Evolutionary conservation across 75 land plant species (phyloP), one percentile per base, ranked within the genome.

Genomic region (Picea sitchensis): DNA sequence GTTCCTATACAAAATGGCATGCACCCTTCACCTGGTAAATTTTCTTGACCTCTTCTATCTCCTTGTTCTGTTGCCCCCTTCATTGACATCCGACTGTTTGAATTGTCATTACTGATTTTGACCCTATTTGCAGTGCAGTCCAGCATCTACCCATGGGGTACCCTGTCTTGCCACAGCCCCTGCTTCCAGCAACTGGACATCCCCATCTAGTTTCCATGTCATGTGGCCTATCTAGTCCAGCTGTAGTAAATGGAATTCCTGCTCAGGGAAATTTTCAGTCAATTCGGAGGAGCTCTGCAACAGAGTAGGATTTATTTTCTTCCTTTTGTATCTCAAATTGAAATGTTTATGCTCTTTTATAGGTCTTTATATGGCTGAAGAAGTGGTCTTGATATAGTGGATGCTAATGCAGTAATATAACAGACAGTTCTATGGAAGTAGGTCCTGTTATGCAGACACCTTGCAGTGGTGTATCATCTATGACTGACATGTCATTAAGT

Each of bases 71-170:
- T 12, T 47, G 41, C 36, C 8, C 47, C 59, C 18, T 44, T 23
- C 30, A 58, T 30, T 54, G 58, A 72, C 61, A 41, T 68, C 54
- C 23, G 79, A 41, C 14, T 73, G 30, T 80, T 87, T 20, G 21
- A 76, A 58, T 81, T 68, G 79, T 79, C 67, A 56, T 63, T 84
- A 76, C 76, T 83, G 72, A 80, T 32, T 80, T 74, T 65, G 26
- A 73, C 14, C 67, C 65, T 74, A 13, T 87, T 78, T 85, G 82
- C 83, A 83, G 84, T 86, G 84, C 92, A 95, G 98, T 92, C 77
- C 92, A 91, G 80, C 91, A 89, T 78, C 77, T 92, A 72, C 96
- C 98, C 6, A 94, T 94, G 88, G 98, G 98, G 62, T 96, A 96
- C 64, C 96, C 98, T 60, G 92, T 94, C 26, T 82, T 89, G 15